Base-by-base conservation (phyloP, 1,139 yeast genomes). In the Magnusiomyces tetraspermus region DNA sequence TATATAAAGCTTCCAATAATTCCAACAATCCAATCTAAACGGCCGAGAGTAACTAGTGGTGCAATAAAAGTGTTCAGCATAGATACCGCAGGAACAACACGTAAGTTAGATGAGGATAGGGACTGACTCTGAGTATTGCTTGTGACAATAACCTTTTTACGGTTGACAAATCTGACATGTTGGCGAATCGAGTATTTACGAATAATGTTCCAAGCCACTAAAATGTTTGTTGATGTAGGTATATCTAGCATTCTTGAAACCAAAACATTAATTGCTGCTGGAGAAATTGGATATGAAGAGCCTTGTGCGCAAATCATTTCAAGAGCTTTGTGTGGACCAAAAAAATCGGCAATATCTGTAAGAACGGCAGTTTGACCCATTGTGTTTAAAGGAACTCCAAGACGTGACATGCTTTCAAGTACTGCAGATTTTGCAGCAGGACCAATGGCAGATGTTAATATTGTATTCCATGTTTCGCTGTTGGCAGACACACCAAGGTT, bases 391-490 rank as follows among this genome's bases (percentile, higher is more conserved):
- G 62, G 61, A 23, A 64, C 56, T 2, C 53, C 47, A 13, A 53
- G 47, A 26, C 53, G 45, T n/a, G 58, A 54, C 67, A 64, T 62
- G 26, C 57, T 58, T 26, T 55, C 46, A 17, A 61, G 51, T 5
- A 63, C 52, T 6, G 50, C 46, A 15, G 56, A 51, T 50, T 59
- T 59, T 22, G 56, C 56, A 2, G 52, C 50, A 1, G 58, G 56
- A 19, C 58, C 58, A 11, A 63, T 62, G 17, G 62, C 52, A 30
- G 56, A 48, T 22, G 53, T 48, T 23, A 64, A 53, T 6, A 62
- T 54, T 10, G 59, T 62, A 49, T 69, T 69, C 77, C 77, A 75
- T 0, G 77, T 74, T 19, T 64, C 64, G 1, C 64, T 49, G 57
- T 74, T 72, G 0, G 73, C 72, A 1, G 60, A 55, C 2, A 73